These are phyloP conservation scores for Ambrosia trifida DNA, from an alignment of 129 eudicot genomes.

Conservation along the genomic window DNA sequence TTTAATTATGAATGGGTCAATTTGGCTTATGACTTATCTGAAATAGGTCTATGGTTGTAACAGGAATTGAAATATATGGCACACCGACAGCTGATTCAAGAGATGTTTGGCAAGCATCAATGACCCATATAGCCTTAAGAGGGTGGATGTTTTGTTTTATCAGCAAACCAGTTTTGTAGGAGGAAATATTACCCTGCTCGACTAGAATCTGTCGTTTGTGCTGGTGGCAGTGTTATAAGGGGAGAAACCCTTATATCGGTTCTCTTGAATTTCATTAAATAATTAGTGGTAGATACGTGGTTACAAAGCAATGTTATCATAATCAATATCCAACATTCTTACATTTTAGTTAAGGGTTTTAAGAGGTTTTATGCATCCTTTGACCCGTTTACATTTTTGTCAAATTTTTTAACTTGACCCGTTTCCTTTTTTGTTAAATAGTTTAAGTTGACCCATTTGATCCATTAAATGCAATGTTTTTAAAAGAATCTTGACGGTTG, in stretches of 20 bases:
- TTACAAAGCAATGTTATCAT: background rate
- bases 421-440: too few relatives aligned
- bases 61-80: constrained; percentile 95
- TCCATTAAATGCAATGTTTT: background rate
- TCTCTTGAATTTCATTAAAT: background rate
- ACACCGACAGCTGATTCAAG: constrained; percentile 98
- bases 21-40: background rate
- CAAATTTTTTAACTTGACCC: background rate
- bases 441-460: too few relatives aligned
- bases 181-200: constrained; percentile 98
- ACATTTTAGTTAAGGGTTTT: background rate
- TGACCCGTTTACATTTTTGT: background rate
- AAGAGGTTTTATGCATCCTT: constrained; percentile 5
- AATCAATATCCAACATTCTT: background rate
- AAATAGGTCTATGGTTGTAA: constrained; percentile 8
- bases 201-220: constrained; percentile 53
- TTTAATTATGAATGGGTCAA: too few relatives aligned
- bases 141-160: constrained; percentile 94
- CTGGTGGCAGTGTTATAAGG: background rate
- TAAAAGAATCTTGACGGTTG: too few relatives aligned
- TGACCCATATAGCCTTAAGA: constrained; percentile 97
- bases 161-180: constrained; percentile 88
- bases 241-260: background rate
- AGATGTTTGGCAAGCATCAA: constrained; percentile 94
- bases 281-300: background rate